phyloP scores from a whole-genome alignment of 2,329 filamentous ascomycete genomes.

The Arthrobotrys pseudoclavata region DNA sequence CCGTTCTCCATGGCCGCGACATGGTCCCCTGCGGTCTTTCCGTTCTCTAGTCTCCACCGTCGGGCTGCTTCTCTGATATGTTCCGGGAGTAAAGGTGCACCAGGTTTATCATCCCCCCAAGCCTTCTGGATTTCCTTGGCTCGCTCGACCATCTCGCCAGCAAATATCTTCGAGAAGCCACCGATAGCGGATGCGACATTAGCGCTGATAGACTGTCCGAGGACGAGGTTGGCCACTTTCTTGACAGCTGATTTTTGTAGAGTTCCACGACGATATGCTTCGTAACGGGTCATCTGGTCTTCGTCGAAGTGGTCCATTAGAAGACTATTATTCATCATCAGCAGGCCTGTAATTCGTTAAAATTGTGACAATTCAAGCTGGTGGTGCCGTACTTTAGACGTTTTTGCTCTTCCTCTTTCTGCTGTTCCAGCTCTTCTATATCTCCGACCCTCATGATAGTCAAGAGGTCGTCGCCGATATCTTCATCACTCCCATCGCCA shows the following conservation, averaged over 20 bases:
- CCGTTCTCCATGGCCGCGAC: slow-evolving; percentile 59
- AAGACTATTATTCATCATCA: slow-evolving; percentile 55
- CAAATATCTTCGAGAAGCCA: slow-evolving; percentile 77
- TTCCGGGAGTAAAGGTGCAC: slow-evolving; percentile 62
- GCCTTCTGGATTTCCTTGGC: slow-evolving; percentile 75
- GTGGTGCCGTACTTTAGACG: slow-evolving; percentile 64
- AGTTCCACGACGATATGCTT: slow-evolving; percentile 69
- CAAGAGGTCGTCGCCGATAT: slow-evolving; percentile 68
- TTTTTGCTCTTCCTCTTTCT: slow-evolving; percentile 76
- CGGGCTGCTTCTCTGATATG: slow-evolving; percentile 63
- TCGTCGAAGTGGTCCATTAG: slow-evolving; percentile 66
- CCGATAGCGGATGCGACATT: slow-evolving; percentile 76
- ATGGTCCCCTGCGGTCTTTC: slow-evolving; percentile 62
- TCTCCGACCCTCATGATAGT: slow-evolving; percentile 71
- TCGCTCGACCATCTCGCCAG: slow-evolving; percentile 76
- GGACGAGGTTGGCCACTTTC: slow-evolving; percentile 75
- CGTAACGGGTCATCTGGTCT: slow-evolving; percentile 69
- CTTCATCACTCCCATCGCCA: slow-evolving; percentile 73
- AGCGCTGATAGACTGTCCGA: slow-evolving; percentile 76
- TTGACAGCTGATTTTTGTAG: slow-evolving; percentile 70
- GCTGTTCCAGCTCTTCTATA: slow-evolving; percentile 74
- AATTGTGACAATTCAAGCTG: not conserved
- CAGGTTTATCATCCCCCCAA: slow-evolving; percentile 66
- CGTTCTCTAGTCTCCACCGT: slow-evolving; percentile 62
- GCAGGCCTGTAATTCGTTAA: not conserved